Percentiles rank a stretch among this genome's conserved stretches.
Evolutionary conservation across 2,329 filamentous ascomycete genomes (phyloP).

Genomic region (Calonectria crousiana): DNA sequence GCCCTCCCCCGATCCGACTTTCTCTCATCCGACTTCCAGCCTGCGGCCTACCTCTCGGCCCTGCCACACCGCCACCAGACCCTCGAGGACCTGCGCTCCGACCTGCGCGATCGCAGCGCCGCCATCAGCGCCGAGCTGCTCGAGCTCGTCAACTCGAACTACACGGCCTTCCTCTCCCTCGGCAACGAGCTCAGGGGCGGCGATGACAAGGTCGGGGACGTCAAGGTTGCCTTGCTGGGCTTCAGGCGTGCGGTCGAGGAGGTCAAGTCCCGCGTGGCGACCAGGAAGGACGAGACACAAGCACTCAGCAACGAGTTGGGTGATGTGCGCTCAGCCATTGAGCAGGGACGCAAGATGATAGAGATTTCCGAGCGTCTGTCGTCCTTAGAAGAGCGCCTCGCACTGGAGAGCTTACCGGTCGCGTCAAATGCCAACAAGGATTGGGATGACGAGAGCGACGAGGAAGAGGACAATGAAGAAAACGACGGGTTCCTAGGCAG

Average conservation of each 20-base stretch:
- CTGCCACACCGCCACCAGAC: slow-evolving; percentile 92
- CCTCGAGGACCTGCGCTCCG: slow-evolving; percentile 89
- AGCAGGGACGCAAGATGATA: slow-evolving; percentile 71
- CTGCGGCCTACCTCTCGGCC: slow-evolving; percentile 83
- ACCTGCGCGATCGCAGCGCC: slow-evolving; percentile 84
- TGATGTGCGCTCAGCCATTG: slow-evolving; percentile 72
- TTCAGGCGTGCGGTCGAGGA: slow-evolving; percentile 86
- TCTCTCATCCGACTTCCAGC: slow-evolving; percentile 80
- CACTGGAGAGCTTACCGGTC: slow-evolving; percentile 59
- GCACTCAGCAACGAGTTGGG: slow-evolving; percentile 75
- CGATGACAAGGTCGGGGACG: slow-evolving; percentile 91
- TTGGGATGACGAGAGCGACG: slow-evolving; percentile 54
- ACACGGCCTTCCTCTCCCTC: slow-evolving; percentile 88
- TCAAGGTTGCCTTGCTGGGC: slow-evolving; percentile 86
- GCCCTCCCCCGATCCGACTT: slow-evolving; percentile 89
- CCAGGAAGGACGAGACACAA: slow-evolving; percentile 73
- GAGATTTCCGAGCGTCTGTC: slow-evolving; percentile 74
- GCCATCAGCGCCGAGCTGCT: slow-evolving; percentile 87
- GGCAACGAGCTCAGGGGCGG: slow-evolving; percentile 87
- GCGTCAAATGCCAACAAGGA: slow-evolving; percentile 35
- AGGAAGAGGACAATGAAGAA: slow-evolving; percentile 53
- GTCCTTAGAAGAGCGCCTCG: slow-evolving; percentile 73
- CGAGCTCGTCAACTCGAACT: slow-evolving; percentile 95
- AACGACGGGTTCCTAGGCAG: slow-evolving; percentile 54
- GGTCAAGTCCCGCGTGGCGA: slow-evolving; percentile 74